Evolutionary conservation across 106 monocot genomes (phyloP).

Genomic region (Dendrobium catenatum): DNA sequence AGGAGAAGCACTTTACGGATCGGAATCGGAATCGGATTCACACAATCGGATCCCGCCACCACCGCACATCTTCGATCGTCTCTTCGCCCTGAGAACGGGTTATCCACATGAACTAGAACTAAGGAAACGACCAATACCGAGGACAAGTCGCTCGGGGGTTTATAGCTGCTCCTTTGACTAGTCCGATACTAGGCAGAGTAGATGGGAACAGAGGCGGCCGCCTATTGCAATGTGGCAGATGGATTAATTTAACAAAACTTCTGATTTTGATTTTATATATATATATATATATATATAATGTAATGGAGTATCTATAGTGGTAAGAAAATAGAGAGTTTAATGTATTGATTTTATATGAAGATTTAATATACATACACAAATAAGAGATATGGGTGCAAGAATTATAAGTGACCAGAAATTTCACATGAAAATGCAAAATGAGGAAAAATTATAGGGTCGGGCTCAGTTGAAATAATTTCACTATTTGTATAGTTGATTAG

Average conservation of each 20-base stretch:
- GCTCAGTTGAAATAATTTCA: too few species aligned
- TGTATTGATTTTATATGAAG: too few species aligned
- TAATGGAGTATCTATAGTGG: too few species aligned
- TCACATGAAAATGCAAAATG: too few species aligned
- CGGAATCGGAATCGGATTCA: neutral
- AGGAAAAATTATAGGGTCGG: too few species aligned
- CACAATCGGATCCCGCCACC: neutral
- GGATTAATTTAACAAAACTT: neutral
- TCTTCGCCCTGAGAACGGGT: neutral
- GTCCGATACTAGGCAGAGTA: neutral
- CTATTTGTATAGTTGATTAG: too few species aligned
- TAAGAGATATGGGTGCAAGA: too few species aligned
- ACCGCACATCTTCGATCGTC: conserved; percentile 1
- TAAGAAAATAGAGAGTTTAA: too few species aligned
- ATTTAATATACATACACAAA: too few species aligned
- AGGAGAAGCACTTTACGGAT: neutral
- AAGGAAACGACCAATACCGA: neutral
- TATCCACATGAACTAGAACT: neutral
- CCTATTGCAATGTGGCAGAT: neutral
- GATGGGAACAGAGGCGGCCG: neutral
- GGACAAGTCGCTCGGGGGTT: neutral
- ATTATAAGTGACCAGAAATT: too few species aligned
- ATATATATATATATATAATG: too few species aligned
- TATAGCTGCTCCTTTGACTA: neutral
- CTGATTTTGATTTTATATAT: neutral